Base-by-base conservation (phyloP, 2,329 filamentous ascomycete genomes). In the Cordyceps javanica region DNA sequence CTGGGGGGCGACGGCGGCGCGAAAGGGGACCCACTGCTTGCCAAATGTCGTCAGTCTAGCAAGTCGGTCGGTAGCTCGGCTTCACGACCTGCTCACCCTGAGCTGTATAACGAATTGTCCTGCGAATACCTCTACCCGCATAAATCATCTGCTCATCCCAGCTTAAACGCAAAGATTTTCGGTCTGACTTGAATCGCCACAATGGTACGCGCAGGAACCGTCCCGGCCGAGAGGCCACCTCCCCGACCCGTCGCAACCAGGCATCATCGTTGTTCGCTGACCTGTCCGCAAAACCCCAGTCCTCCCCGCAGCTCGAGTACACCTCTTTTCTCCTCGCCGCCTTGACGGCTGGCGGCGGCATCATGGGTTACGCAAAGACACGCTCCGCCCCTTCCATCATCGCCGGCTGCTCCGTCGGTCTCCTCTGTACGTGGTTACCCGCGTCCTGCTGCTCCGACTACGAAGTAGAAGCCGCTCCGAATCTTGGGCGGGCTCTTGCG, bases 381-480 rank as follows among this genome's bases (percentile, higher is more conserved):
- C 83, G 90, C 59, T 97, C 92, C 25, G 72, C 96, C 51, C 93
- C 93, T 38, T 96, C 91, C 13, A 81, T 97, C 64, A 85, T 83
- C 13, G 94, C 94, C 14, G 94, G 94, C 54, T 78, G 90, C 64
- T 86, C 87, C 34, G 91, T 99, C 63, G 94, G 94, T 51, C 64
- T 79, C 14, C 70, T 85, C 19, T 85, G 81, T 84, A 75, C 46
- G 77, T 72, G n/a, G n/a, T n/a, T n/a, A n/a, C n/a, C n/a, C n/a
- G n/a, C n/a, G n/a, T 39, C 16, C 32, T 28, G n/a, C 30, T 14
- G 39, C n/a, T n/a, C n/a, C n/a, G n/a, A n/a, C n/a, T n/a, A n/a
- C 38, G 6, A 21, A 3, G 16, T 1, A 13, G 38, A 32, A n/a
- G n/a, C n/a, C n/a, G n/a, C n/a, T n/a, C n/a, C n/a, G n/a, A 41